Conservation (phyloP, 2,329 filamentous ascomycete species). For the Dactylonectria estremocensis region DNA sequence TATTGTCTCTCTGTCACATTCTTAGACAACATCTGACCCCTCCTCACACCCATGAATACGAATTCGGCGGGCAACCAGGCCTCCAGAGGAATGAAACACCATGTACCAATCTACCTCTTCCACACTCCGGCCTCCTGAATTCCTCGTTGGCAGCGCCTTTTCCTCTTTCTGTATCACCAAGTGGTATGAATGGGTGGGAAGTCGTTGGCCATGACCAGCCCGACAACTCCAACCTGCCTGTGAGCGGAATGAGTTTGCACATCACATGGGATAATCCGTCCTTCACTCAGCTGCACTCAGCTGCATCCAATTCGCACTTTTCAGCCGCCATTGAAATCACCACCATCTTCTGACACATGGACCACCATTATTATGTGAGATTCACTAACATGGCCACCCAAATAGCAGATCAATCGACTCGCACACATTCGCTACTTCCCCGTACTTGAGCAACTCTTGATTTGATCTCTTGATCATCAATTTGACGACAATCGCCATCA, state of each 20-base stretch:
- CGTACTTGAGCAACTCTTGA: slow-evolving; percentile 39
- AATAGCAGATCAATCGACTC: slow-evolving; percentile 39
- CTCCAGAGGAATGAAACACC: no score
- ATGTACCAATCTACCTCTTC: no score
- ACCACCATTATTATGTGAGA: not conserved
- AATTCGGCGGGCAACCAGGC: not conserved
- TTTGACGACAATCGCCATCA: slow-evolving; percentile 68
- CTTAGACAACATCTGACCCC: slow-evolving; percentile 20
- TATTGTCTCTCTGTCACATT: slow-evolving; percentile 13
- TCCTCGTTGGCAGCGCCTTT: no score
- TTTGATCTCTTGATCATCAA: slow-evolving; percentile 31
- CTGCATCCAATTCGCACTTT: slow-evolving; percentile 18
- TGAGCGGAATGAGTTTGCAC: slow-evolving; percentile 41
- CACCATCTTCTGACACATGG: slow-evolving; percentile 2
- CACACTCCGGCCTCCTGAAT: no score
- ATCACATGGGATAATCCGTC: slow-evolving; percentile 42
- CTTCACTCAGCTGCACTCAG: slow-evolving; percentile 29
- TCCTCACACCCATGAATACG: slow-evolving; percentile 10
- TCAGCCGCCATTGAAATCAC: slow-evolving; percentile 21
- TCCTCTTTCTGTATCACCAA: no score
- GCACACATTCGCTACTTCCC: slow-evolving; percentile 38
- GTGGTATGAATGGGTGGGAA: slow-evolving; percentile 43
- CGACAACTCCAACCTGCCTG: slow-evolving; percentile 31
- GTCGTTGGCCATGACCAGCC: slow-evolving; percentile 15
- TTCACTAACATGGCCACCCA: slow-evolving; percentile 38